Evolutionary conservation across 177 flowering plant genomes (phyloP), one percentile per base, ranked within the genome.

Genomic region (Vitis hybrid): DNA sequence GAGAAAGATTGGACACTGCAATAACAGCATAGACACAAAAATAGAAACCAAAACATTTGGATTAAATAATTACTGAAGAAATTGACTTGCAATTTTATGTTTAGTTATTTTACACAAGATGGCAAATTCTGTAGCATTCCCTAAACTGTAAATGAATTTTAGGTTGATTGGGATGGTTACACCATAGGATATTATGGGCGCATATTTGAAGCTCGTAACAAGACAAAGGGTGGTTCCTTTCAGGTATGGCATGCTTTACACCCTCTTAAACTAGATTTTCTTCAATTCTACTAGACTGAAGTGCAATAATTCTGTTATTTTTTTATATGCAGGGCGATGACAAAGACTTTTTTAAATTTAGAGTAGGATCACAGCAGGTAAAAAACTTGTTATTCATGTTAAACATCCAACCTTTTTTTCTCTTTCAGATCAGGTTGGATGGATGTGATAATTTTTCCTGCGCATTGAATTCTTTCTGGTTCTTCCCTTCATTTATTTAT

Each of bases 81-180:
- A 39, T 39, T 39, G 48, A 39, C 48, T 5, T 39, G 48, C 16
- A 0, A 16, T 5, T 55, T 15, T 55, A 55, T 55, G n/a, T 13
- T 55, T 55, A 10, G 57, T 62, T 45, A 7, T 50, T 26, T 11
- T 60, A 33, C 16, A 58, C 26, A 12, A 60, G n/a, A 48, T 26
- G 53, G 56, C 3, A 66, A 14, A 56, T 52, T 39, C 13, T 63
- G 53, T 48, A 53, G 33, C 26, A 12, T 10, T 64, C 7, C 29
- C n/a, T 12, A 63, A 33, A 61, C 12, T 14, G 1, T 61, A n/a
- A 66, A 68, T 75, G 57, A 48, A 19, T 69, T 62, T 58, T 53
- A 94, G 98, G 91, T 94, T 64, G 98, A 94, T 67, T 94, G 99
- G 99, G 99, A 89, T 84, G 98, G 99, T 51, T 94, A 88, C 83